Evolutionary conservation across 2,329 filamentous ascomycete species (phyloP).

Genomic region (Xylariaceae sp.): DNA sequence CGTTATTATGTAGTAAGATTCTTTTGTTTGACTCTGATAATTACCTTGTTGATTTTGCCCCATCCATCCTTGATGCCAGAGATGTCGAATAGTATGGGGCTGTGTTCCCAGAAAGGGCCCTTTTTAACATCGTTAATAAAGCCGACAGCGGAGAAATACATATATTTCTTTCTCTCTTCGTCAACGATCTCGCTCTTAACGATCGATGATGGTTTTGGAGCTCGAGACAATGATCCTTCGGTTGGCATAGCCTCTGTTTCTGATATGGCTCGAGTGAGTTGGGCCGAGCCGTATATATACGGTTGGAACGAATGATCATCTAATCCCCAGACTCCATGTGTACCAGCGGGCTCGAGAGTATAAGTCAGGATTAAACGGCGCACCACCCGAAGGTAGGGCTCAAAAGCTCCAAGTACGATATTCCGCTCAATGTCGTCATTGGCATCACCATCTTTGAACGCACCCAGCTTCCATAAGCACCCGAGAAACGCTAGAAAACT

Average conservation of each 20-base stretch:
- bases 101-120: conserved; percentile 97
- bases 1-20: background rate
- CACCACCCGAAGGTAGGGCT: conserved; percentile 77
- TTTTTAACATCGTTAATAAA: conserved; percentile 98
- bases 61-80: conserved; percentile 91
- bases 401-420: conserved; percentile 82
- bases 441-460: conserved; percentile 66
- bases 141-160: conserved; percentile 95
- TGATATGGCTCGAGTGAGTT: conserved; percentile 78
- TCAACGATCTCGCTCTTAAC: conserved; percentile 69
- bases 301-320: conserved; percentile 95
- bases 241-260: conserved; percentile 69
- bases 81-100: conserved; percentile 91
- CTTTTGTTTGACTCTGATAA: background rate
- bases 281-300: conserved; percentile 94
- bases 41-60: conserved; percentile 94
- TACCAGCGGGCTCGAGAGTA: conserved; percentile 92
- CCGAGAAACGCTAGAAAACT: conserved; percentile 93
- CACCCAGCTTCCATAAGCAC: conserved; percentile 87
- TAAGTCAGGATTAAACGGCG: conserved; percentile 87
- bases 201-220: conserved; percentile 76
- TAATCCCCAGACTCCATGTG: conserved; percentile 97
- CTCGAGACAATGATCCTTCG: conserved; percentile 76
- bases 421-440: conserved; percentile 72
- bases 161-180: conserved; percentile 69